Conservation (phyloP, 306 rosid genomes). For the Notholithocarpus densiflorus region DNA sequence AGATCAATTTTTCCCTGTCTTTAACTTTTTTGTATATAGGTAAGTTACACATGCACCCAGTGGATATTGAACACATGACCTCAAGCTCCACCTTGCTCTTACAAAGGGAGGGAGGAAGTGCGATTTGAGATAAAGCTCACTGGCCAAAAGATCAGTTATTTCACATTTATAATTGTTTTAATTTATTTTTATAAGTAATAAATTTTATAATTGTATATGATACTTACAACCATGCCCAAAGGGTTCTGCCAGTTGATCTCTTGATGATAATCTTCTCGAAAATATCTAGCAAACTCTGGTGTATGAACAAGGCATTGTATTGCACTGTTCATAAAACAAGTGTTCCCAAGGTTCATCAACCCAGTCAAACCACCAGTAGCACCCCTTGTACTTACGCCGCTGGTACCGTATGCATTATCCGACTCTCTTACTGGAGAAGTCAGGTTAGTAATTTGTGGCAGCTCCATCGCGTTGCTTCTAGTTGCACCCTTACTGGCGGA, state of each 20-base stretch:
- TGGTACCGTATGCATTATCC: conserved; percentile 54
- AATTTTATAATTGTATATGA: conserved; percentile 14
- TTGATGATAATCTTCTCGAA: conserved; percentile 91
- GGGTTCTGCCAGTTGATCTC: conserved; percentile 96
- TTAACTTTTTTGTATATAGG: too few species aligned
- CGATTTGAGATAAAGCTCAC: too few species aligned
- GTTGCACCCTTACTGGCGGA: conserved; percentile 75
- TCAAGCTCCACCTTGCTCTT: too few species aligned
- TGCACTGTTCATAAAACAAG: conserved; percentile 99
- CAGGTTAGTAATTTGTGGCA: conserved; percentile 50
- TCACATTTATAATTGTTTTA: neutral
- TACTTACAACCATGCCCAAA: conserved; percentile 97
- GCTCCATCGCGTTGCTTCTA: conserved; percentile 55
- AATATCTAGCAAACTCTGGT: conserved; percentile 89
- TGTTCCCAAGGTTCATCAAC: conserved; percentile 91
- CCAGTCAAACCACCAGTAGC: conserved; percentile 90
- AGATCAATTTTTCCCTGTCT: neutral
- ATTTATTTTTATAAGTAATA: too few species aligned
- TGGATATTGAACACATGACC: too few species aligned
- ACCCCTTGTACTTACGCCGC: conserved; percentile 89
- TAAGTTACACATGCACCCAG: too few species aligned
- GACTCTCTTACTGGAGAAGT: conserved; percentile 62
- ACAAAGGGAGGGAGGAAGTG: too few species aligned
- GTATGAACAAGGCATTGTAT: conserved; percentile 97
- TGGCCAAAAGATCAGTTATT: neutral